Base-by-base conservation (phyloP, 2,329 filamentous ascomycete genomes). In the Penicillium sp. region DNA sequence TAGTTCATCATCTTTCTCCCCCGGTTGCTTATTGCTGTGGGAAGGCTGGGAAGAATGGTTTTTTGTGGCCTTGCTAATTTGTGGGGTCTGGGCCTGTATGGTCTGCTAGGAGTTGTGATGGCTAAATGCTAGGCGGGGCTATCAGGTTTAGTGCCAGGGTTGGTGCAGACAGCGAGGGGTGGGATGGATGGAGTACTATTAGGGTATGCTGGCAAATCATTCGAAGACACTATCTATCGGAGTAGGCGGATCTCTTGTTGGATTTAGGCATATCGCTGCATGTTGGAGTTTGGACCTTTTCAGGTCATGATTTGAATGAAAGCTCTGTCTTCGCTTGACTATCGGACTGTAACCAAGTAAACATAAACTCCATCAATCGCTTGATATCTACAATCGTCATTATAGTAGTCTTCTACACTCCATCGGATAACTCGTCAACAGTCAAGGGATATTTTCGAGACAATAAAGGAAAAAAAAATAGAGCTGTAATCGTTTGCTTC, bases 401-500 rank as follows among this genome's bases (percentile, higher is more conserved):
- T 69, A 69, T 67, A 64, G 53, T 63, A 65, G 56, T 63, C 59
- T 48, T 51, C 61, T 48, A 46, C 29, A 38, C 50, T 53, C 26
- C 38, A 29, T 41, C 13, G 13, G 44, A 47, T 48, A 58, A 48
- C 56, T 44, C 26, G 57, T 58, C 54, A 61, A 63, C 63, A 65
- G 48, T 63, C 58, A 61, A 63, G 64, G 66, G 64, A 69, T 71
- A 66, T 67, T 68, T 67, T 68, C 64, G 62, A 54, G 54, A 63
- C 63, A 65, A 60, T 65, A 62, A 64, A 61, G 51, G 45, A 58
- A 52, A 67, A 61, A 64, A 66, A 61, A 66, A 67, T 48, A 58
- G 64, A 66, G 62, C 66, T 67, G 65, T 71, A 66, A 69, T 73
- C 71, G 66, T 73, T 73, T 83, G 85, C 86, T 88, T 49, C 74